Conservation (phyloP, 495 filamentous ascomycete species). For the Penicillium verhagenii region DNA sequence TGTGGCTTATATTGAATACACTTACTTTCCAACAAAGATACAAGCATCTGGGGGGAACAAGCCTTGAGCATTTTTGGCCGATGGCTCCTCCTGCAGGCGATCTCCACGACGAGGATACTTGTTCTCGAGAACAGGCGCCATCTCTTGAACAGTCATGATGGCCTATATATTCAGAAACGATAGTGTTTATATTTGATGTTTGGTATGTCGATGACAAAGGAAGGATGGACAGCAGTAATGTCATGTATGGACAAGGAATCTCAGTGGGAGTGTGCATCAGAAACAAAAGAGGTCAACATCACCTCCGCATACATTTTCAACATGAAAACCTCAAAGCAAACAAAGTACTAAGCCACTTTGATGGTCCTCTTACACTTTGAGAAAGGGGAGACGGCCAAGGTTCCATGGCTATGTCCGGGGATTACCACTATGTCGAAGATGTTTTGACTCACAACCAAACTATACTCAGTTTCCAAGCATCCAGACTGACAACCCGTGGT, state of each 20-base stretch:
- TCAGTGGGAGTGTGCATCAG: not conserved
- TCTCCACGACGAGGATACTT: constrained; percentile 19
- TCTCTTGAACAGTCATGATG: not conserved
- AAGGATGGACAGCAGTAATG: not conserved
- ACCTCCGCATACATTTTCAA: constrained; percentile 1
- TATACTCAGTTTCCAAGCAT: not conserved
- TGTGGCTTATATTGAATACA: not conserved
- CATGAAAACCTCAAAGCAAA: not conserved
- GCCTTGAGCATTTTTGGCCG: constrained; percentile 26
- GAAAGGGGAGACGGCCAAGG: not conserved
- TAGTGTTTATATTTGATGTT: not conserved
- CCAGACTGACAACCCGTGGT: not conserved
- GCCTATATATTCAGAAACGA: not conserved
- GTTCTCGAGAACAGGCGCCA: constrained; percentile 4
- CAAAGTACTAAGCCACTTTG: constrained; percentile 4
- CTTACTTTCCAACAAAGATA: constrained; percentile 29
- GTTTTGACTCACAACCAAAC: constrained; percentile 9
- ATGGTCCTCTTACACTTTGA: not conserved
- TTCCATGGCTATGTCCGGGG: constrained; percentile 7
- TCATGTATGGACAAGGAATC: not conserved
- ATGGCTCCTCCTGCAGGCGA: constrained; percentile 19
- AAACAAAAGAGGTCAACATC: not conserved
- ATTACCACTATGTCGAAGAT: not conserved
- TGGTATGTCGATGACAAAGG: not conserved
- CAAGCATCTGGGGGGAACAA: constrained; percentile 26